These are phyloP conservation scores for Eutrema japonicum DNA, from an alignment of 345 rosid genomes.

Conservation along the genomic window DNA sequence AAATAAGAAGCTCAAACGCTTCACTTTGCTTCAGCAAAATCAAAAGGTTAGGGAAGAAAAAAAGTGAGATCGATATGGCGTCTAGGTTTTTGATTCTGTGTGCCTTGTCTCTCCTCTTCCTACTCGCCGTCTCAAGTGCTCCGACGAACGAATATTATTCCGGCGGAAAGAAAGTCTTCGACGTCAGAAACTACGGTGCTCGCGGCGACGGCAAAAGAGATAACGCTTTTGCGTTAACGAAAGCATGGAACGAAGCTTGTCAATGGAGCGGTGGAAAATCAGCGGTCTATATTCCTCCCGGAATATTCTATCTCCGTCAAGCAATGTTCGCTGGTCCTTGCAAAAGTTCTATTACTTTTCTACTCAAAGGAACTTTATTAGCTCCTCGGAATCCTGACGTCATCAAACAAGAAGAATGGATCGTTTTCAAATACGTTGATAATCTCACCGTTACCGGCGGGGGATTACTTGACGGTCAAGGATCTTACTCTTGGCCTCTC, in stretches of 20 bases:
- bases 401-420: constrained; percentile 28
- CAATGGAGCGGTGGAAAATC: constrained; percentile 28
- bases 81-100: constrained; percentile 25
- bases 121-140: constrained; percentile 27
- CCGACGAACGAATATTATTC: neutral
- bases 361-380: constrained; percentile 32
- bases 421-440: constrained; percentile 28
- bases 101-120: constrained; percentile 21
- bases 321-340: constrained; percentile 39
- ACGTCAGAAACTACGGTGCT: constrained; percentile 46
- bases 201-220: constrained; percentile 27
- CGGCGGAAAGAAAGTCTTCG: constrained; percentile 19
- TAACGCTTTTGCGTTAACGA: constrained; percentile 28
- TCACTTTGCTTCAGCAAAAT: neutral
- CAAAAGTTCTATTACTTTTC: constrained; percentile 11
- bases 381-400: constrained; percentile 15
- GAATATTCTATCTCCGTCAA: constrained; percentile 42
- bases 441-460: constrained; percentile 39
- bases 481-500: constrained; percentile 41
- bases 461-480: constrained; percentile 44
- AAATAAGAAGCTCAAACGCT: constrained; percentile 40
- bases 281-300: constrained; percentile 37
- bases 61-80: constrained; percentile 21
- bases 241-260: constrained; percentile 43
- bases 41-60: neutral